A percentile compares a stretch with the other conserved stretches of the same genome.
These are phyloP conservation scores for Wallemia ichthyophaga DNA, from an alignment of 1,284 basidiomycete genomes.

Conservation along the genomic window DNA sequence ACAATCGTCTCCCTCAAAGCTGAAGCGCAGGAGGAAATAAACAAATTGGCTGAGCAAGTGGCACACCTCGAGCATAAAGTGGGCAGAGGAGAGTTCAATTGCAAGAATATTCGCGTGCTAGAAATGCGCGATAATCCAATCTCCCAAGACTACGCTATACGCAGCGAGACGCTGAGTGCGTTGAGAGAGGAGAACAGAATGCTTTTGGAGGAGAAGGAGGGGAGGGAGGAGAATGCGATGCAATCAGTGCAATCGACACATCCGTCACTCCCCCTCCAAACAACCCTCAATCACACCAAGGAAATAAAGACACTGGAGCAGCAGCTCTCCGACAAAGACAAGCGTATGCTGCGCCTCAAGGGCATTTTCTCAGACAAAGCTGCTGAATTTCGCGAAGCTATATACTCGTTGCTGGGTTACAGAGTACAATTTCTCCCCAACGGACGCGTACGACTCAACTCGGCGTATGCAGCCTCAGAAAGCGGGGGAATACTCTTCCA, in stretches of 20 bases:
- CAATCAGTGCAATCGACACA: not conserved
- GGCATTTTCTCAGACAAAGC: conserved; percentile 45
- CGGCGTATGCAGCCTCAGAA: conserved; percentile 28
- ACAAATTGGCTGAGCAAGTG: conserved; percentile 33
- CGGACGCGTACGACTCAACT: conserved; percentile 49
- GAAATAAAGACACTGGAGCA: conserved; percentile 33
- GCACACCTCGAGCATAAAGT: conserved; percentile 44
- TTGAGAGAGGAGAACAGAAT: conserved; percentile 44
- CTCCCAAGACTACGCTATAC: conserved; percentile 34
- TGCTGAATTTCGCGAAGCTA: conserved; percentile 47
- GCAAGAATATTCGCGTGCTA: conserved; percentile 35
- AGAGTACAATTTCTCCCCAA: conserved; percentile 58
- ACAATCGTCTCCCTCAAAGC: conserved; percentile 14
- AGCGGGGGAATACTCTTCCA: conserved; percentile 19
- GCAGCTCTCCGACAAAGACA: conserved; percentile 24
- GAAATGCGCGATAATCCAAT: conserved; percentile 42
- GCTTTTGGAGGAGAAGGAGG: conserved; percentile 18
- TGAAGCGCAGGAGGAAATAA: conserved; percentile 23
- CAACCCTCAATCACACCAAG: conserved; percentile 30
- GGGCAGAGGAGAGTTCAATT: conserved; percentile 42
- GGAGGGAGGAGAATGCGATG: conserved; percentile 7
- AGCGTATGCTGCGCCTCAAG: conserved; percentile 35
- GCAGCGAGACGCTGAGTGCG: conserved; percentile 33
- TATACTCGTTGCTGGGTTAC: conserved; percentile 47
- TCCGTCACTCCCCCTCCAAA: conserved; percentile 16